phyloP scores from a whole-genome alignment of 305 asterid genomes.

The Coffea humblotiana region DNA sequence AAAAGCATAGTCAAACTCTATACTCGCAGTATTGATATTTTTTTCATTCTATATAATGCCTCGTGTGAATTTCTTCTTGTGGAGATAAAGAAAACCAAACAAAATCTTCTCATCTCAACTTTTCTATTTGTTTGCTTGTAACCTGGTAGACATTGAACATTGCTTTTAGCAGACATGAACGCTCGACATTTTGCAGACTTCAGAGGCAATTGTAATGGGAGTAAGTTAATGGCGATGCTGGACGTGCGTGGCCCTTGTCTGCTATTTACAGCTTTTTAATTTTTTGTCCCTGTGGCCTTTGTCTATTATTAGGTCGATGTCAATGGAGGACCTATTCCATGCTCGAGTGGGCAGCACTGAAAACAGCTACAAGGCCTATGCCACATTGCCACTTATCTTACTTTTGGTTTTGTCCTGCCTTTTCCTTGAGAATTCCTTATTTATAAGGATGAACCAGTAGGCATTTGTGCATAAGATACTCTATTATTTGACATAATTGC shows the following conservation, averaged over 20 bases:
- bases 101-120: no score
- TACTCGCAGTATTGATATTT: no score
- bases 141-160: background rate
- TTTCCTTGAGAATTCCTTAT: background rate
- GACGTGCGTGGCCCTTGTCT: conserved; percentile 8
- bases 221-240: background rate
- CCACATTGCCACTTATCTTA: conserved; percentile 3
- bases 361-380: conserved; percentile 12
- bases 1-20: background rate
- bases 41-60: no score
- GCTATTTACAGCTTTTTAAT: background rate
- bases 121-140: background rate
- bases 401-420: background rate
- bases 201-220: background rate
- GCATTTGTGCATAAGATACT: background rate
- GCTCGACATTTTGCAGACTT: background rate
- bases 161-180: background rate
- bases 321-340: conserved; percentile 10
- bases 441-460: background rate
- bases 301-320: conserved; percentile 8
- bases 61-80: background rate
- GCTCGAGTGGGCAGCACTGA: conserved; percentile 26
- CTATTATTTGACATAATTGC: no score
- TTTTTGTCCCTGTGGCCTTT: background rate
- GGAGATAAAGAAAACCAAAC: background rate